phyloP scores from a whole-genome alignment of 2,329 filamentous ascomycete species.

The Diplocarpon mali region DNA sequence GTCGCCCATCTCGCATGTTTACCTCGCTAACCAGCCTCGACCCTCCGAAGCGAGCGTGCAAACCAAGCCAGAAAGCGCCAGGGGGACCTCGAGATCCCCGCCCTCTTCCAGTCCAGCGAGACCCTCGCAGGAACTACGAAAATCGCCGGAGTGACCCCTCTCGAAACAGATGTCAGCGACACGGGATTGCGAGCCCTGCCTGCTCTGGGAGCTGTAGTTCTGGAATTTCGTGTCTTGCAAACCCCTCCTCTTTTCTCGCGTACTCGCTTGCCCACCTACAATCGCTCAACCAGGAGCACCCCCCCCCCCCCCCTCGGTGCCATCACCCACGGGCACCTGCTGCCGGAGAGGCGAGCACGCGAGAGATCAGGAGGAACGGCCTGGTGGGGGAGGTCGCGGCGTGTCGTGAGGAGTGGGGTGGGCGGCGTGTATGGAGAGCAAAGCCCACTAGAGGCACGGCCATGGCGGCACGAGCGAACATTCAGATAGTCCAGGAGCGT shows the following conservation, averaged over 20 bases:
- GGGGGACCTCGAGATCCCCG: constrained; percentile 34
- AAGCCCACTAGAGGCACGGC: constrained; percentile 50
- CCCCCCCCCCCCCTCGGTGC: constrained; percentile 45
- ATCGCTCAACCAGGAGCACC: constrained; percentile 60
- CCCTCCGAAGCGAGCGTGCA: constrained; percentile 56
- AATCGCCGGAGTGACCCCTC: constrained; percentile 53
- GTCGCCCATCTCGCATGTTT: background rate
- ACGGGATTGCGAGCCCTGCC: constrained; percentile 52
- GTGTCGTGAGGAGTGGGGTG: constrained; percentile 54
- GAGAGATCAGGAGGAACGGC: constrained; percentile 60
- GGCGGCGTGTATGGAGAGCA: constrained; percentile 44
- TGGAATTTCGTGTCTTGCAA: constrained; percentile 44
- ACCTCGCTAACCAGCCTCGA: background rate
- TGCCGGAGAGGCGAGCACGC: constrained; percentile 51
- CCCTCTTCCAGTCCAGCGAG: constrained; percentile 37
- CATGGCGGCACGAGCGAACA: too few relatives aligned
- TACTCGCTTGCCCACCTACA: too few relatives aligned
- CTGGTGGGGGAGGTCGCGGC: constrained; percentile 62
- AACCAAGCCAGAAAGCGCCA: constrained; percentile 53
- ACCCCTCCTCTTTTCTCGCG: background rate
- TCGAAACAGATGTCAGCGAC: constrained; percentile 64
- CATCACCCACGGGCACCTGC: constrained; percentile 61
- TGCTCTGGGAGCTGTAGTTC: constrained; percentile 60
- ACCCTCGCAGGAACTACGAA: constrained; percentile 43
- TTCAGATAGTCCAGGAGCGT: too few relatives aligned